Conservation (phyloP, 2,329 filamentous ascomycete genomes). For the Penicillium sp. region DNA sequence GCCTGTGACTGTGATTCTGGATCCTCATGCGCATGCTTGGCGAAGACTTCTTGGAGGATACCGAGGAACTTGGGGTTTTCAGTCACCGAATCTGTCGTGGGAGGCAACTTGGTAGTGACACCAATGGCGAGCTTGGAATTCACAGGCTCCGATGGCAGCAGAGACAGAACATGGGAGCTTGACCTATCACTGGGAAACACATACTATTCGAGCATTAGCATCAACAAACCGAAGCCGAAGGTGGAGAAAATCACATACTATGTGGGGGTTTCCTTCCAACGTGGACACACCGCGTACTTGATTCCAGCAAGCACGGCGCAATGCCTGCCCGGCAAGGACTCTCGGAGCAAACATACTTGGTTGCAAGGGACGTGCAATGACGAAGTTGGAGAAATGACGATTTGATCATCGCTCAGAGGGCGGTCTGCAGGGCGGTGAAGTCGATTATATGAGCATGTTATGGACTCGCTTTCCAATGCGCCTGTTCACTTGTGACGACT, state of each 20-base stretch:
- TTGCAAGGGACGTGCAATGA: background rate
- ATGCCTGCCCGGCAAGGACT: slow-evolving; percentile 17
- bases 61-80: slow-evolving; percentile 53
- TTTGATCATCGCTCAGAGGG: slow-evolving; percentile 16
- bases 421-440: slow-evolving; percentile 15
- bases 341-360: slow-evolving; percentile 25
- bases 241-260: slow-evolving; percentile 29
- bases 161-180: slow-evolving; percentile 44
- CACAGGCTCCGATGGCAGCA: slow-evolving; percentile 51
- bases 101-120: slow-evolving; percentile 49
- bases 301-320: slow-evolving; percentile 16
- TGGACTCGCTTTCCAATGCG: background rate
- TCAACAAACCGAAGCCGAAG: slow-evolving; percentile 1
- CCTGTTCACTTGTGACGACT: too few species aligned
- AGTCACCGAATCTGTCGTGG: slow-evolving; percentile 51
- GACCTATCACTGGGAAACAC: slow-evolving; percentile 43
- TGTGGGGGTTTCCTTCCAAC: slow-evolving; percentile 36
- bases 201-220: slow-evolving; percentile 39
- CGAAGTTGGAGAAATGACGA: slow-evolving; percentile 1
- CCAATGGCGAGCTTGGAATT: slow-evolving; percentile 52
- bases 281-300: slow-evolving; percentile 34
- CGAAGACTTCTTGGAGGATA: slow-evolving; percentile 53
- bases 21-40: slow-evolving; percentile 50
- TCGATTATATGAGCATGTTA: background rate
- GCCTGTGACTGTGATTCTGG: slow-evolving; percentile 55